These are phyloP conservation scores for Sphaerosporella brunnea DNA, from an alignment of 495 filamentous ascomycete species.

Conservation along the genomic window DNA sequence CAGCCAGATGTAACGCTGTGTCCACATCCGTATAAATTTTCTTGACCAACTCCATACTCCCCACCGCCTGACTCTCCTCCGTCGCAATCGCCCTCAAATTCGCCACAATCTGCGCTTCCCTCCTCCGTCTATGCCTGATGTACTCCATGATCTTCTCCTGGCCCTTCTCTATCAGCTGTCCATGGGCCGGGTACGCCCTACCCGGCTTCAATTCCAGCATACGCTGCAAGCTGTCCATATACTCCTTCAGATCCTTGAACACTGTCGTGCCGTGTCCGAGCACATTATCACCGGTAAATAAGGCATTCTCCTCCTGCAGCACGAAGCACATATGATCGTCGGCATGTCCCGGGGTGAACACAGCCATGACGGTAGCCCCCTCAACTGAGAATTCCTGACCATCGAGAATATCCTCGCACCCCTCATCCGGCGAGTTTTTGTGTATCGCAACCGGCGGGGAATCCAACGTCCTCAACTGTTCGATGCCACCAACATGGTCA, in stretches of 20 bases:
- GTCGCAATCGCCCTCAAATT: slow-evolving; percentile 35
- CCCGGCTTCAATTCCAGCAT: slow-evolving; percentile 47
- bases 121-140: slow-evolving; percentile 55
- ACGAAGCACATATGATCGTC: slow-evolving; percentile 65
- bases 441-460: slow-evolving; percentile 41
- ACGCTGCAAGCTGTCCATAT: slow-evolving; percentile 51
- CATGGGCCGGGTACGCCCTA: slow-evolving; percentile 79
- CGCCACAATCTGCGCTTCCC: slow-evolving; percentile 65
- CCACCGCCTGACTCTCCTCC: slow-evolving; percentile 36
- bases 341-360: slow-evolving; percentile 73
- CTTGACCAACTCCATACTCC: slow-evolving; percentile 65
- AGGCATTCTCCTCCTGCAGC: slow-evolving; percentile 52
- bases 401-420: slow-evolving; percentile 41
- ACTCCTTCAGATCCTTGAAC: slow-evolving; percentile 63
- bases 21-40: slow-evolving; percentile 65
- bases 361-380: slow-evolving; percentile 58
- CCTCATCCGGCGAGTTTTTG: slow-evolving; percentile 26
- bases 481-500: slow-evolving; percentile 64
- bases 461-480: slow-evolving; percentile 42
- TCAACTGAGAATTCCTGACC: slow-evolving; percentile 56
- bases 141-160: slow-evolving; percentile 55
- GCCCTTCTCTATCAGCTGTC: slow-evolving; percentile 51
- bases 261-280: slow-evolving; percentile 86
- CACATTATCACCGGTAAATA: slow-evolving; percentile 93
- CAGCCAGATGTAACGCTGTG: slow-evolving; percentile 54